These are phyloP conservation scores for Stygiomarasmius scandens DNA, from an alignment of 1,284 basidiomycete species.

Conservation along the genomic window DNA sequence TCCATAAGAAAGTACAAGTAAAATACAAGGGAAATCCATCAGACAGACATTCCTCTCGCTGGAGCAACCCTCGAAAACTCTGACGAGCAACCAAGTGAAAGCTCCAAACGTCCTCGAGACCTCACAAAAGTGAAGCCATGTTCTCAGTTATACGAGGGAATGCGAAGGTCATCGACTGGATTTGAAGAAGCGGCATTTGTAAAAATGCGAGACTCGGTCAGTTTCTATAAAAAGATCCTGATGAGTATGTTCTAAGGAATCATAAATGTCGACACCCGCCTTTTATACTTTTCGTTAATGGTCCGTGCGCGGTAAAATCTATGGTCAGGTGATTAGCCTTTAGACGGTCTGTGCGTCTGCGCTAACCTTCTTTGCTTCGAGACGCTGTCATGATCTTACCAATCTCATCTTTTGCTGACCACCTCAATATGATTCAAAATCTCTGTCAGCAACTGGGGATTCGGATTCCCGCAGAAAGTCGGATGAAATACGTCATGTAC, in stretches of 20 bases:
- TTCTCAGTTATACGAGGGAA: slow-evolving; percentile 79
- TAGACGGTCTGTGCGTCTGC: too few species aligned
- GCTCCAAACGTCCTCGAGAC: slow-evolving; percentile 78
- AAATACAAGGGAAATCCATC: slow-evolving; percentile 65
- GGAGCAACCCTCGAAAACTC: slow-evolving; percentile 38
- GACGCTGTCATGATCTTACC: too few species aligned
- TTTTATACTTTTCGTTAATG: slow-evolving; percentile 42
- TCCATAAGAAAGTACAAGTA: too few species aligned
- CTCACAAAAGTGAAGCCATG: slow-evolving; percentile 44
- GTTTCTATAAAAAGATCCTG: slow-evolving; percentile 89
- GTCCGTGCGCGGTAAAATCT: slow-evolving; percentile 33
- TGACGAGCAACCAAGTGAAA: slow-evolving; percentile 38
- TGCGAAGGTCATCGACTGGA: slow-evolving; percentile 77
- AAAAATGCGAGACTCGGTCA: slow-evolving; percentile 89
- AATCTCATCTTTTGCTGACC: too few species aligned
- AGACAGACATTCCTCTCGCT: slow-evolving; percentile 75
- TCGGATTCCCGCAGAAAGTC: too few species aligned
- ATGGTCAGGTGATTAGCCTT: too few species aligned
- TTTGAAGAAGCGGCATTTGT: slow-evolving; percentile 79
- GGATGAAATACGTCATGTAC: too few species aligned
- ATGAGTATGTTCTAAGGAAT: slow-evolving; percentile 77
- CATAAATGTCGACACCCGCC: slow-evolving; percentile 14
- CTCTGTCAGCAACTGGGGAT: too few species aligned
- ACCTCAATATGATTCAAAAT: too few species aligned
- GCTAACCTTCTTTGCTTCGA: too few species aligned